Evolutionary conservation across 768 basidiomycete species (phyloP).

Genomic region (Melanogaster broomeanus): DNA sequence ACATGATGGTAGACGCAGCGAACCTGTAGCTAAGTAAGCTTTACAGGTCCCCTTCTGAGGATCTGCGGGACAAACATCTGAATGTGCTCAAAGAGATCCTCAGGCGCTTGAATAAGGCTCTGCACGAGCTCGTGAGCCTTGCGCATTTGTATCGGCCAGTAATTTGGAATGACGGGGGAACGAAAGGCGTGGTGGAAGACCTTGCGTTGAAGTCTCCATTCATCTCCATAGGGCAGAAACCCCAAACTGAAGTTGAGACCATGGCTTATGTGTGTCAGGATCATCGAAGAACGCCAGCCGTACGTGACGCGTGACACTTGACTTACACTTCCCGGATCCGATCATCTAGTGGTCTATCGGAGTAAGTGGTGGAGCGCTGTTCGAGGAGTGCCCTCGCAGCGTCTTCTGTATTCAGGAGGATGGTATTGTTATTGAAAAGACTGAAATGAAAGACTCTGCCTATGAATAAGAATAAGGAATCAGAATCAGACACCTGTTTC

Average conservation of each 20-base stretch:
- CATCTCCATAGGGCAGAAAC: conserved; percentile 36
- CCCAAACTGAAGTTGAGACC: conserved; percentile 34
- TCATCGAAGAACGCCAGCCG: conserved; percentile 36
- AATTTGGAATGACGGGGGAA: conserved; percentile 29
- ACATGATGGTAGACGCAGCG: too few relatives aligned
- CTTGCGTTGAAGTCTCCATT: conserved; percentile 40
- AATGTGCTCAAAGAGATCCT: conserved; percentile 26
- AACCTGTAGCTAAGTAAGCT: too few relatives aligned
- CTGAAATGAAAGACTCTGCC: neutral
- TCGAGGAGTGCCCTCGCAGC: conserved; percentile 29
- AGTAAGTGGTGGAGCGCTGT: conserved; percentile 29
- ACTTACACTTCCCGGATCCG: conserved; percentile 24
- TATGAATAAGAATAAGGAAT: neutral
- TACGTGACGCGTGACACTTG: too few relatives aligned
- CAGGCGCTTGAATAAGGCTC: conserved; percentile 29
- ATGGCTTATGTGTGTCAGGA: too few relatives aligned
- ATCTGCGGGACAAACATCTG: conserved; percentile 13
- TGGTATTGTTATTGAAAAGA: conserved; percentile 11
- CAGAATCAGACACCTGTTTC: neutral
- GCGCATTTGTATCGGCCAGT: conserved; percentile 32
- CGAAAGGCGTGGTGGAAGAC: conserved; percentile 39
- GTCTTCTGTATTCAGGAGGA: conserved; percentile 25
- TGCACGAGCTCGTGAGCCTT: conserved; percentile 33
- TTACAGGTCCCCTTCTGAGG: too few relatives aligned
- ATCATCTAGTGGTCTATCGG: conserved; percentile 23